Conservation (phyloP, 768 basidiomycete species). For the Mycena floridula region DNA sequence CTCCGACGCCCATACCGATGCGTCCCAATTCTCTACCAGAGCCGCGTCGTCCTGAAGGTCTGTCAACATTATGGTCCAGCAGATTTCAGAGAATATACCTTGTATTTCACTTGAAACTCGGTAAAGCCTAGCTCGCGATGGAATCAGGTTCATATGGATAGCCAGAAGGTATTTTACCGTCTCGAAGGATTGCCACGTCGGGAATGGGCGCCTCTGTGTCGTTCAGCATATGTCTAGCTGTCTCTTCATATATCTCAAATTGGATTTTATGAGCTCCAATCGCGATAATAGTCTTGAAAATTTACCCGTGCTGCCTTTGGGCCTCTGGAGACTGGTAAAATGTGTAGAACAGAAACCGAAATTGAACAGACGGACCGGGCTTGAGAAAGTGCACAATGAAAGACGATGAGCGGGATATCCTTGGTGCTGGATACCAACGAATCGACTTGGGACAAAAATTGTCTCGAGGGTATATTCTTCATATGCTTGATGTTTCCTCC, state of each 20-base stretch:
- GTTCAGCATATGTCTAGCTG: slow-evolving; percentile 40
- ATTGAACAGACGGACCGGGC: slow-evolving; percentile 47
- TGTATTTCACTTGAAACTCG: slow-evolving; percentile 64
- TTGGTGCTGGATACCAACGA: slow-evolving; percentile 54
- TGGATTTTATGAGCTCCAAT: slow-evolving; percentile 25
- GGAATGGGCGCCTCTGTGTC: slow-evolving; percentile 37
- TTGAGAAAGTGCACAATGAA: slow-evolving; percentile 78
- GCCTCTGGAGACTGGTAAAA: slow-evolving; percentile 38
- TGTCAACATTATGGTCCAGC: background rate
- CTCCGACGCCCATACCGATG: slow-evolving; percentile 51
- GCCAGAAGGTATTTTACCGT: too few species aligned
- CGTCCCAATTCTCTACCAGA: slow-evolving; percentile 75
- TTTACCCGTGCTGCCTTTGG: slow-evolving; percentile 72
- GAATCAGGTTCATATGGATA: too few species aligned
- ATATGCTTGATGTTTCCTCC: slow-evolving; percentile 76
- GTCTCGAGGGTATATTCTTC: slow-evolving; percentile 53
- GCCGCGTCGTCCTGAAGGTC: slow-evolving; percentile 52
- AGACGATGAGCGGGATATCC: slow-evolving; percentile 57
- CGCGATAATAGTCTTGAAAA: background rate
- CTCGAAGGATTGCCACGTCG: slow-evolving; percentile 59
- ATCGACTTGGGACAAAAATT: slow-evolving; percentile 53
- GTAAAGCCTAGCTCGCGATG: too few species aligned
- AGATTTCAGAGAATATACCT: slow-evolving; percentile 28
- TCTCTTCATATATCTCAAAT: slow-evolving; percentile 71
- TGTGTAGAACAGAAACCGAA: slow-evolving; percentile 4